Evolutionary conservation across 768 basidiomycete genomes (phyloP), one percentile per base, ranked within the genome.

Genomic region (Mycena kentingensis): DNA sequence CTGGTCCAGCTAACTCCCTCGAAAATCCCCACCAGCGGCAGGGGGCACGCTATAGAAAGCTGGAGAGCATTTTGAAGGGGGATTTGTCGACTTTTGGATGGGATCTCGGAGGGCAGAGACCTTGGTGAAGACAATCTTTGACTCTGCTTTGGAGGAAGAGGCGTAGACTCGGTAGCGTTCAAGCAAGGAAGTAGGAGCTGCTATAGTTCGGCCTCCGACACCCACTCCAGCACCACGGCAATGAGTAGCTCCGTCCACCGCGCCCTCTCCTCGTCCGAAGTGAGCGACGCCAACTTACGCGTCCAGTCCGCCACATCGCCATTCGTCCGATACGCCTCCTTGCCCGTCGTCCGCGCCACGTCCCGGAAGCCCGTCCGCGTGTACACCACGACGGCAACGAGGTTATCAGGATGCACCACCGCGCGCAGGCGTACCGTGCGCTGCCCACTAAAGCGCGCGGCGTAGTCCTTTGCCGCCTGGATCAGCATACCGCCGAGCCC

Each of bases 401-500:
- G 3, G 35, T 60, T 60, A 21, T 60, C 58, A 2, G 58, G 54
- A 28, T 53, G 54, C 21, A 60, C 51, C 31, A 55, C 29, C 26
- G 49, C 54, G 4, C 54, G 46, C 15, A 60, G 34, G 2, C 58
- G 29, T 1, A 51, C 53, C 2, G 43, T 47, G 22, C 29, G 35
- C 24, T 37, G 16, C 35, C 21, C 13, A 7, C 10, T 16, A 16
- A 15, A 18, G 39, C 31, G 8, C 21, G 31, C 29, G 29, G 50
- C 50, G 16, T 56, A 56, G 22, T 55, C 58, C 37, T 55, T 60
- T 39, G 54, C 58, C 6, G 50, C 50, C 27, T 56, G 54, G 6
- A 60, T 52, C 12, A 60, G 51, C 51, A 52, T 35, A 46, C 56
- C 56, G 32, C 43, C 58, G 22, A 60, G 15, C 43, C 58, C 54